Evolutionary conservation across 805 yeast genomes (phyloP), one percentile per base, ranked within the genome.

Genomic region (Wickerhamiella allomyrinae): DNA sequence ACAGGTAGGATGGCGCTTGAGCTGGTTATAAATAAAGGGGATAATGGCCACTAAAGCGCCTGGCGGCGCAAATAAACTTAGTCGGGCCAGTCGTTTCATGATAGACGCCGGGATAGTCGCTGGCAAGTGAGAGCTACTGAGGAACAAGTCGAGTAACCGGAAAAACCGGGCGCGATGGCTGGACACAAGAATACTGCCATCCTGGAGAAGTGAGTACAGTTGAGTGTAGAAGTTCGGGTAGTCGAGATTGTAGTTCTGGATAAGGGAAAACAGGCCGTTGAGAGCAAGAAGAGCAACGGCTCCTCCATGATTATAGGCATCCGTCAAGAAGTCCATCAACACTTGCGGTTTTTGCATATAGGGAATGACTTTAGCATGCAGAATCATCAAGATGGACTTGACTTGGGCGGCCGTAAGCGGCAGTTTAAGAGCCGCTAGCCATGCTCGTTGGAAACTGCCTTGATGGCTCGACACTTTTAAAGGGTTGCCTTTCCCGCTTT

Each of bases 301-400:
- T 3, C 74, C 76, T 37, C 74, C 66, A 41, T 70, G 63, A 49
- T 81, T 70, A 56, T 85, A 87, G 2, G 93, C 78, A 46, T 83
- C 94, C 1, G 95, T 85, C 46, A 89, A 66, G 57, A 89, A 91
- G 63, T 89, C 98, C 95, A 91, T 87, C 37, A 91, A 63, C 46
- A 73, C 69, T 34, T 83, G 80, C 6, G 97, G 94, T 49, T 76
- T 77, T 36, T 73, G 69, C 69, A 85, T 72, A 55, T 70, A 73
- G 29, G 96, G 95, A 29, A 89, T 78, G 34, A 91, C 70, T 47
- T 93, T 66, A 57, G 84, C 85, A 59, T 91, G 96, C 51, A 91
- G 57, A 2, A 86, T 69, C 4, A 74, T 62, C 43, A 89, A 64
- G 5, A 79, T 67, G 2, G 78, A 65, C 58, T 83, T 84, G 59